Evolutionary conservation across 73 alveolate species (phyloP), one percentile per base, ranked within the genome.

Genomic region (Loxodes magnus): DNA sequence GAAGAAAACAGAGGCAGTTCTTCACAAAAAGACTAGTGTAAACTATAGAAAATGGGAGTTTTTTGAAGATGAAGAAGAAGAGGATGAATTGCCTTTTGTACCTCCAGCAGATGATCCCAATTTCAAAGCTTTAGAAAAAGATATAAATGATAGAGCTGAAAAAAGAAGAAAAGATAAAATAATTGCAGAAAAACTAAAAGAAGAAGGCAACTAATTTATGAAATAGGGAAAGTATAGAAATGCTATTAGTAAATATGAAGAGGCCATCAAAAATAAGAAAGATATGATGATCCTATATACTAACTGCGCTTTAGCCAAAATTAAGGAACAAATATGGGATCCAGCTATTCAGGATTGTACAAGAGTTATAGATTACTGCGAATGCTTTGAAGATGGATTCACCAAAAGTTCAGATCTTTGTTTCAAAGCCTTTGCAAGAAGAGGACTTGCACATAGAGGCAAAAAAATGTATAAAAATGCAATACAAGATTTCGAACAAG

Each of bases 1-100:
- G 98, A 63, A 82, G 62, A 89, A 93, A 79, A 86, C 99, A 15
- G 81, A 93, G 56, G 94, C 94, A 4, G 74, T 89, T 76, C 75
- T 89, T 43, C 81, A 93, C 73, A 82, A 80, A 54, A 87, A 86
- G 68, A 86, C 88, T 5, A 76, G 93, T 35, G 84, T 96, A 15
- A 93, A 90, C 56, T 90, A 93, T 63, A 82, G 77, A 25, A 93
- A 93, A 71, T 93, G 99, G 99, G 99, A 93, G 35, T 82, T 64
- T 87, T 93, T 82, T 54, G 90, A 77, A 37, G 84, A 87, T 39
- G 88, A 84, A 33, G 83, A 90, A 25, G 94, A 74, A 46, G 93
- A 84, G 16, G 93, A 79, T 10, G 84, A 75, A 36, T 85, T 64
- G 35, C 56, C 67, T 14, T 97, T 97, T 4, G 82, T 92, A 33